Base-by-base conservation (phyloP, 176 grass and related monocot genomes). In the Bonia amplexicaulis region DNA sequence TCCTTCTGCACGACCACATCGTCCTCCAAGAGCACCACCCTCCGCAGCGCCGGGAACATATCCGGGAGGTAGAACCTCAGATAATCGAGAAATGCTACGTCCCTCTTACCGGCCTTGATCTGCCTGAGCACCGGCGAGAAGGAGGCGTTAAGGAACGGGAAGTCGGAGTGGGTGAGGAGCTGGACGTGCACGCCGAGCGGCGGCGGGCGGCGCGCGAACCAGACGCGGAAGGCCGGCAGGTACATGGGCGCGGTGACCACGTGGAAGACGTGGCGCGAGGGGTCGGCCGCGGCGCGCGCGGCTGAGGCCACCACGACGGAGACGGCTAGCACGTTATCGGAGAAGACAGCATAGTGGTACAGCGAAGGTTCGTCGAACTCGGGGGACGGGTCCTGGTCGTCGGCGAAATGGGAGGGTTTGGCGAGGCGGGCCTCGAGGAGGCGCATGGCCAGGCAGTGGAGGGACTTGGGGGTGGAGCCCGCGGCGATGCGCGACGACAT, bases 1-100 rank as follows among this genome's bases (percentile, higher is more conserved):
- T 99, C 96, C 84, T 89, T 96, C 88, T 99, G 96, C 41, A 95
- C 96, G 13, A 99, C 96, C 78, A 96, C 93, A 69, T 99, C 96
- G 42, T 99, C 96, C 80, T 99, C 96, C 78, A 99, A 77, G 51
- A 96, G 88, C 66, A 99, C 88, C 15, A 99, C 74, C 75, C 84
- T 83, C 66, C 62, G 84, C 77, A 99, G 86, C 39, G 79, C 62
- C 22, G 93, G 93, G 78, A 92, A 99, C 78, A 99, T 96, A 58
- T 99, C 88, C 17, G 93, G 93, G 70, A 99, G 82, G 86, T 99
- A 99, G 84, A 99, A 99, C 81, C 96, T 90, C 35, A 99, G 86
- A 86, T 96, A 82, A 63, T 92, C 87, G 23, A 96, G 78, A 76
- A 99, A 46, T 9, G 84, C 76, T 40, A 96, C 83, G 47, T 99